Evolutionary conservation across 345 rosid species (phyloP).

Genomic region (Clarkia xantiana): DNA sequence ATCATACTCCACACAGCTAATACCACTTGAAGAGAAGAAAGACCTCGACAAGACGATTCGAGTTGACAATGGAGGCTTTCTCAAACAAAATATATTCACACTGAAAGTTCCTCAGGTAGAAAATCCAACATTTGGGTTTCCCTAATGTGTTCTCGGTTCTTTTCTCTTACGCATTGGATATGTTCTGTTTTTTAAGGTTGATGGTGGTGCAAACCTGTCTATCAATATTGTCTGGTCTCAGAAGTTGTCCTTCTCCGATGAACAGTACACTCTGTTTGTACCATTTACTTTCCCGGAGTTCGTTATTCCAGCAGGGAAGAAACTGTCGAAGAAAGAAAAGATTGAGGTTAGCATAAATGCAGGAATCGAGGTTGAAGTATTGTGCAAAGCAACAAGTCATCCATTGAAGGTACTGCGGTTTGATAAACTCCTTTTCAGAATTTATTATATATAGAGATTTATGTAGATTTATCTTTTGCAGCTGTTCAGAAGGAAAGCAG

Average conservation of each 20-base stretch:
- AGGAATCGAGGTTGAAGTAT: conserved; percentile 47
- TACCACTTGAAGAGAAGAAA: conserved; percentile 24
- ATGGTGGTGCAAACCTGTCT: conserved; percentile 67
- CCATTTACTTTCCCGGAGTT: conserved; percentile 79
- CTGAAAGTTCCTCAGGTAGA: conserved; percentile 61
- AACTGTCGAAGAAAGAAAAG: conserved; percentile 58
- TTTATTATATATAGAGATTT: conserved; percentile 1
- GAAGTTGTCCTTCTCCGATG: conserved; percentile 38
- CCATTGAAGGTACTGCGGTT: conserved; percentile 51
- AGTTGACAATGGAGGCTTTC: conserved; percentile 43
- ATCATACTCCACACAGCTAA: conserved; percentile 41
- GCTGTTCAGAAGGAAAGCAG: conserved; percentile 51
- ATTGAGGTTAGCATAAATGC: conserved; percentile 55
- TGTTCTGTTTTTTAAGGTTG: conserved; percentile 34
- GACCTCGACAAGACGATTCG: conserved; percentile 26
- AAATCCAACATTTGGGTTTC: neutral
- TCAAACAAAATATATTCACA: conserved; percentile 59
- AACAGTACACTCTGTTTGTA: conserved; percentile 44
- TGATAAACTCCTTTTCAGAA: neutral
- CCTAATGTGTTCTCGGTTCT: neutral
- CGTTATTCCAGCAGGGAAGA: conserved; percentile 73
- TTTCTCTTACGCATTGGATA: neutral
- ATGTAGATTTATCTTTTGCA: neutral
- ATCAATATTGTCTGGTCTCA: conserved; percentile 69
- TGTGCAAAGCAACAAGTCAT: conserved; percentile 59